A percentile compares a stretch with the other conserved stretches of the same genome.
These are phyloP conservation scores for Apiospora malaysiana DNA, from an alignment of 2,329 filamentous ascomycete species.

Conservation along the genomic window DNA sequence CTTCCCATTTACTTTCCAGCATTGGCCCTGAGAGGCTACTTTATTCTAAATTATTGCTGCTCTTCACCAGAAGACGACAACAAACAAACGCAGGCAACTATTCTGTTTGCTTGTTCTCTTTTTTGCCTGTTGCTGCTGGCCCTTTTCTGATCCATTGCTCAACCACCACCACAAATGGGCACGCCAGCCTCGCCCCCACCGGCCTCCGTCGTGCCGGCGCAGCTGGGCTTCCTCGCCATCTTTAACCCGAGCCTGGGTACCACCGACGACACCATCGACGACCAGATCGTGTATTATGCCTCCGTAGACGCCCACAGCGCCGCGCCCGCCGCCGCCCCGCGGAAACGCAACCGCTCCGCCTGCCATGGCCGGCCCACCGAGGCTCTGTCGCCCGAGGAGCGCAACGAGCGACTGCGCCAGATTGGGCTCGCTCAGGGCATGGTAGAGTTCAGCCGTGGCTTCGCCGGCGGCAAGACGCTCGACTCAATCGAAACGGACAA, in stretches of 20 bases:
- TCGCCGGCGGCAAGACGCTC: slow-evolving; percentile 77
- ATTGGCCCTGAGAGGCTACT: not conserved
- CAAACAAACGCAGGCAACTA: not conserved
- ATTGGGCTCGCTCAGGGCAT: slow-evolving; percentile 97
- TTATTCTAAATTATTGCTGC: not conserved
- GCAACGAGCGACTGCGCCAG: slow-evolving; percentile 87
- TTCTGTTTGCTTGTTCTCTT: not conserved
- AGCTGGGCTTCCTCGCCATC: slow-evolving; percentile 89
- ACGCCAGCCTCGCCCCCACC: slow-evolving; percentile 31
- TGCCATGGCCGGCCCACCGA: slow-evolving; percentile 51
- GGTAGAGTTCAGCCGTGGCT: slow-evolving; percentile 89
- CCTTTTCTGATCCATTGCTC: not conserved
- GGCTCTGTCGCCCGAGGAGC: slow-evolving; percentile 64
- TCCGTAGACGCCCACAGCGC: slow-evolving; percentile 57
- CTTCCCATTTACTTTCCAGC: not conserved
- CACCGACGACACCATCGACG: slow-evolving; percentile 71
- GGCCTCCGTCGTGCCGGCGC: slow-evolving; percentile 69
- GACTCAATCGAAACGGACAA: slow-evolving; percentile 92
- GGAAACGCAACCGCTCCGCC: slow-evolving; percentile 44
- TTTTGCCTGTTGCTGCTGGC: not conserved
- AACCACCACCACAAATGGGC: slow-evolving; percentile 27
- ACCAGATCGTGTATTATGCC: slow-evolving; percentile 94
- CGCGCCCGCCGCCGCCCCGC: slow-evolving; percentile 45
- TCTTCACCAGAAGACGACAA: not conserved
- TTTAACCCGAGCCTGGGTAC: slow-evolving; percentile 79